These are phyloP conservation scores for Perkinsus chesapeaki DNA, from an alignment of 169 alveolate species.

Conservation along the genomic window DNA sequence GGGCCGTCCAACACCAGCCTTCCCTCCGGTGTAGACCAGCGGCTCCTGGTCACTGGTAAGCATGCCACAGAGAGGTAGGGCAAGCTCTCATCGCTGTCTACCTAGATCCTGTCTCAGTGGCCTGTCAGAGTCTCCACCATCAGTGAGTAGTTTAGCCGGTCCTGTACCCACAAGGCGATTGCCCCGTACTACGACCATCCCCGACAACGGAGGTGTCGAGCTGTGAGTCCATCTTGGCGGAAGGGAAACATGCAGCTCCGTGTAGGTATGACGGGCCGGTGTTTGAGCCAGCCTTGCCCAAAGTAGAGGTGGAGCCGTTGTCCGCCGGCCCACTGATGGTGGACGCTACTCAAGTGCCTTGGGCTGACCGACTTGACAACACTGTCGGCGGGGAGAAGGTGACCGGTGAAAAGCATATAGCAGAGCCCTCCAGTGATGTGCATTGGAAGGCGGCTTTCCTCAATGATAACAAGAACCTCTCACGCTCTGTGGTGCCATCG, in stretches of 20 bases:
- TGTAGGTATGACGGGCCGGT: not conserved
- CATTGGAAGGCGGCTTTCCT: too few relatives aligned
- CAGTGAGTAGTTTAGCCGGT: not conserved
- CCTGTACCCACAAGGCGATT: not conserved
- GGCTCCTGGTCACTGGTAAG: too few relatives aligned
- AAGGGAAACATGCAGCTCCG: not conserved
- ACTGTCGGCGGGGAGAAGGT: not conserved
- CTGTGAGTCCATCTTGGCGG: not conserved
- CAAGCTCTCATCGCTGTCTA: too few relatives aligned
- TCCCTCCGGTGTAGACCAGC: too few relatives aligned
- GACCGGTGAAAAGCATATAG: too few relatives aligned
- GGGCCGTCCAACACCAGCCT: too few relatives aligned
- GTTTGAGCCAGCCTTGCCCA: not conserved
- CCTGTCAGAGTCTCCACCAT: not conserved
- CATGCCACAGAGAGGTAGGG: too few relatives aligned
- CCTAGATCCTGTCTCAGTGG: not conserved
- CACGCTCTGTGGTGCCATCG: too few relatives aligned
- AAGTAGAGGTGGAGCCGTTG: not conserved
- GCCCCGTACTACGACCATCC: not conserved
- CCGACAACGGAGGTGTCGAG: not conserved
- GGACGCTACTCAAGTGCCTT: not conserved
- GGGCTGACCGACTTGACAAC: not conserved
- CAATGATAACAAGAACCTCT: too few relatives aligned
- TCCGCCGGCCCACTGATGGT: not conserved
- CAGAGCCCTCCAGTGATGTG: too few relatives aligned